These are phyloP conservation scores for Amanita rubescens DNA, from an alignment of 768 basidiomycete genomes.

Conservation along the genomic window DNA sequence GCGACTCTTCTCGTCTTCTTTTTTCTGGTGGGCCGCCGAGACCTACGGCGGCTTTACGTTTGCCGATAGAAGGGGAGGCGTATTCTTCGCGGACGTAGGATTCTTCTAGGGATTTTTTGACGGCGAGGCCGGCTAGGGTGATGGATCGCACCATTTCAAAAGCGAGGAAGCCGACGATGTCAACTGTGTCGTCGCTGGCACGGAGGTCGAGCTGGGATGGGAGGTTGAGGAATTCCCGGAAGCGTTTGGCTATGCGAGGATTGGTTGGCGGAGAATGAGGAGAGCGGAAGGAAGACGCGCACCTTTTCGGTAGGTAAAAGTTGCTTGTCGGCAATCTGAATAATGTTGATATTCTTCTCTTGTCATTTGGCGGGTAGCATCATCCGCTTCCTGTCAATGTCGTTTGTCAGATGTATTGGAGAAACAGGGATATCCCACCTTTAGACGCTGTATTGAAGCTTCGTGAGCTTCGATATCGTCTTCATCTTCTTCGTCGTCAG, in stretches of 20 bases:
- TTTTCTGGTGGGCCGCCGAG: constrained; percentile 44
- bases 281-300: constrained; percentile 13
- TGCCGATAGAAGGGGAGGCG: constrained; percentile 57
- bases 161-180: constrained; percentile 94
- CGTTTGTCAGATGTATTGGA: not conserved
- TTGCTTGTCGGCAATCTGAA: constrained; percentile 93
- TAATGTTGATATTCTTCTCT: constrained; percentile 96
- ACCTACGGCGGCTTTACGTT: constrained; percentile 48
- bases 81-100: constrained; percentile 61
- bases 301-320: constrained; percentile 97
- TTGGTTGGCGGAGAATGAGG: not conserved
- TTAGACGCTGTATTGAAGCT: constrained; percentile 82
- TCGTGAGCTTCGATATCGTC: constrained; percentile 95
- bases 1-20: constrained; percentile 48
- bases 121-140: constrained; percentile 79
- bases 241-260: constrained; percentile 70
- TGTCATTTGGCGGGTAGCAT: constrained; percentile 92
- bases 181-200: constrained; percentile 89
- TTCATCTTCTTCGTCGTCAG: constrained; percentile 94
- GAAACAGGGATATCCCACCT: constrained; percentile 32
- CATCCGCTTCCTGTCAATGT: constrained; percentile 77
- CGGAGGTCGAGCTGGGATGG: constrained; percentile 82
- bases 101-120: constrained; percentile 75
- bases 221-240: constrained; percentile 89
- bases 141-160: constrained; percentile 97